A percentile compares a stretch with the other conserved stretches of the same genome.
These are phyloP conservation scores for Tricholoma flavovirens DNA, from an alignment of 768 basidiomycete genomes.

Conservation along the genomic window DNA sequence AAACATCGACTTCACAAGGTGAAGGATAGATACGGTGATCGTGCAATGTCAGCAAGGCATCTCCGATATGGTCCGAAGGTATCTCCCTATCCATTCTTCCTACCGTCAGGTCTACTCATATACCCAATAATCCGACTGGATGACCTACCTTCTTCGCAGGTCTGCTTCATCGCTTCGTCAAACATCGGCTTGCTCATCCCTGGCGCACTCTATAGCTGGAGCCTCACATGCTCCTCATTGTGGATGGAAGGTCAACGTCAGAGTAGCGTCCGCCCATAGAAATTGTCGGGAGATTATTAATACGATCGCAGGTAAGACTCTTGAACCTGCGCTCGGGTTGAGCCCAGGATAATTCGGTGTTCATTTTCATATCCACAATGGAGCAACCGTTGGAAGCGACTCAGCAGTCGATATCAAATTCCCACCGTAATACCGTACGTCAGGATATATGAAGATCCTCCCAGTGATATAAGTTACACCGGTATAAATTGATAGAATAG, in stretches of 20 bases:
- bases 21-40: conserved; percentile 28
- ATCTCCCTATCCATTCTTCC: conserved; percentile 45
- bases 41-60: not conserved
- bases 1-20: not conserved
- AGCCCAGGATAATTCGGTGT: not conserved
- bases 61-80: conserved; percentile 76
- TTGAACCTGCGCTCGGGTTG: conserved; percentile 58
- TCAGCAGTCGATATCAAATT: too few species aligned
- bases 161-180: conserved; percentile 78
- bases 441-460: too few species aligned
- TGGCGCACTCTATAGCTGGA: conserved; percentile 91
- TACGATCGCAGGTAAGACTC: conserved; percentile 53
- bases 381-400: too few species aligned
- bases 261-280: conserved; percentile 76
- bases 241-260: conserved; percentile 76
- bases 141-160: conserved; percentile 63
- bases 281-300: too few species aligned
- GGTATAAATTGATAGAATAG: not conserved
- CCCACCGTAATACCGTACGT: too few species aligned
- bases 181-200: conserved; percentile 83
- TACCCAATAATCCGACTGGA: not conserved
- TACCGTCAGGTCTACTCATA: not conserved
- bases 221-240: conserved; percentile 56
- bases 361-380: too few species aligned
- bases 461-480: too few species aligned